A percentile compares a stretch with the other conserved stretches of the same genome.
These are phyloP conservation scores for Globisporangium megalacanthum DNA, from an alignment of 352 stramenopile species.

Conservation along the genomic window DNA sequence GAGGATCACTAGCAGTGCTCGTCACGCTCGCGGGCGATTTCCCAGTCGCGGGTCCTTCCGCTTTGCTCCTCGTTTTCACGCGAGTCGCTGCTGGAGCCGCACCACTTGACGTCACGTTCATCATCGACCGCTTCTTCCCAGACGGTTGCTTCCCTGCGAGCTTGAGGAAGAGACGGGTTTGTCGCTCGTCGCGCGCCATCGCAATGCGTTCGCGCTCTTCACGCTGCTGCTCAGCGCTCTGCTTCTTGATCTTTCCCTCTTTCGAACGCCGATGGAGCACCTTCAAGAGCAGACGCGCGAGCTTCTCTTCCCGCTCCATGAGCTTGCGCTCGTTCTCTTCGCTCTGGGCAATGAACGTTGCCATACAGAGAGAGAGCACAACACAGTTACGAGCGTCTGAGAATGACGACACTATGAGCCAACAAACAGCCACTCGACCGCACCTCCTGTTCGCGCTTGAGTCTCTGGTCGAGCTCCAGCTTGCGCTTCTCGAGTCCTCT, in stretches of 20 bases:
- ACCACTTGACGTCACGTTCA: not conserved
- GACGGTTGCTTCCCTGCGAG: conserved; percentile 17
- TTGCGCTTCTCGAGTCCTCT: conserved; percentile 31
- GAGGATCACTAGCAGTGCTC: not conserved
- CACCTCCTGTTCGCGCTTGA: conserved; percentile 33
- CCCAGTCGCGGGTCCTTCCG: not conserved
- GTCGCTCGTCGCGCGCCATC: conserved; percentile 71
- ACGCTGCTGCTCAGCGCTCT: conserved; percentile 47
- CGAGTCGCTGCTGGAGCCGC: not conserved
- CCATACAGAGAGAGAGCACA: not conserved
- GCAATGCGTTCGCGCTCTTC: conserved; percentile 57
- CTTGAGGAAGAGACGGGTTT: conserved; percentile 45
- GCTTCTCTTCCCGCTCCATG: conserved; percentile 75
- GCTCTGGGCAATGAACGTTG: conserved; percentile 20
- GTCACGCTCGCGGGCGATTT: not conserved
- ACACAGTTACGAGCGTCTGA: not conserved
- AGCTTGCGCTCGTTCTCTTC: conserved; percentile 48
- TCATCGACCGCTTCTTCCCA: conserved; percentile 3
- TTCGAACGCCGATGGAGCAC: conserved; percentile 42
- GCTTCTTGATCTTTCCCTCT: conserved; percentile 37
- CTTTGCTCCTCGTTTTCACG: conserved; percentile 6
- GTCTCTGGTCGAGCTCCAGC: conserved; percentile 28
- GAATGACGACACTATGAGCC: too few relatives aligned
- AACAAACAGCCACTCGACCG: conserved; percentile 1
- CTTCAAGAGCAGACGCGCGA: conserved; percentile 46